These are phyloP conservation scores for Colletotrichum neosansevieriae DNA, from an alignment of 2,329 filamentous ascomycete species.

Conservation along the genomic window DNA sequence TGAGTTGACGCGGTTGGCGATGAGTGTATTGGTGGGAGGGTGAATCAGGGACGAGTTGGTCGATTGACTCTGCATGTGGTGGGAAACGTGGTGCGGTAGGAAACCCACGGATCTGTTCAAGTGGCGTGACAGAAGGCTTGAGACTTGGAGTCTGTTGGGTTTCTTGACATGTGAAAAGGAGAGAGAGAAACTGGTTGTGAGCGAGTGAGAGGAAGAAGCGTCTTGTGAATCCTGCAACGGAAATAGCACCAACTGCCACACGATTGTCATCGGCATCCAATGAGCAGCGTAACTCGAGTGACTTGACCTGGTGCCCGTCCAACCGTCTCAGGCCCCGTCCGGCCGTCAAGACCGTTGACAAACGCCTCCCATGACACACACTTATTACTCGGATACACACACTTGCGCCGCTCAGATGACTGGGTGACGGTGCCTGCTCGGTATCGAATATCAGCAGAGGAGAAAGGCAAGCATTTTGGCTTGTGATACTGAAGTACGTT, in stretches of 20 bases:
- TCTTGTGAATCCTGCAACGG: slow-evolving; percentile 26
- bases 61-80: slow-evolving; percentile 30
- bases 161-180: slow-evolving; percentile 39
- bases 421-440: slow-evolving; percentile 2
- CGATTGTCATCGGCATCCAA: slow-evolving; percentile 15
- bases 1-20: slow-evolving; percentile 31
- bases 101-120: not conserved
- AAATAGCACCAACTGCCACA: slow-evolving; percentile 18
- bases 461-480: not conserved
- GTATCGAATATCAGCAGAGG: not conserved
- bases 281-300: not conserved
- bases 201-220: slow-evolving; percentile 13
- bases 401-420: slow-evolving; percentile 19
- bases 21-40: slow-evolving; percentile 20
- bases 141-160: too few species aligned
- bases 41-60: slow-evolving; percentile 31
- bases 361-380: too few species aligned
- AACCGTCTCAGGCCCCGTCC: slow-evolving; percentile 8
- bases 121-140: not conserved
- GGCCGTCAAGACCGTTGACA: slow-evolving; percentile 12
- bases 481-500: slow-evolving; percentile 32
- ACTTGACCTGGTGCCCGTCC: slow-evolving; percentile 20
- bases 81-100: slow-evolving; percentile 28
- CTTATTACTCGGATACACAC: too few species aligned
- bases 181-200: not conserved